These are phyloP conservation scores for Kwoniella shivajii DNA, from an alignment of 1,284 basidiomycete genomes.

Conservation along the genomic window DNA sequence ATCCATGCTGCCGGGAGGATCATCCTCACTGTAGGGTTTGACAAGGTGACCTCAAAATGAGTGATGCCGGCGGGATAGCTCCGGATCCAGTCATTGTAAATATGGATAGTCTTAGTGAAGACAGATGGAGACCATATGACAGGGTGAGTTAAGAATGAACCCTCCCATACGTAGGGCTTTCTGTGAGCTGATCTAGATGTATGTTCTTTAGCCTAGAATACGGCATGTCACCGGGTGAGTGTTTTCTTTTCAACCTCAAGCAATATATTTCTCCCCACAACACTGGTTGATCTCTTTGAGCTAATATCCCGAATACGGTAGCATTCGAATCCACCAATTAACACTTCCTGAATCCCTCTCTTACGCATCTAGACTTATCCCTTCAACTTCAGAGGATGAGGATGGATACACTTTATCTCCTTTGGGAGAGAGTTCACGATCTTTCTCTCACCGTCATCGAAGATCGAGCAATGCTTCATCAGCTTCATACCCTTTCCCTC, in stretches of 20 bases:
- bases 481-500: slow-evolving; percentile 5
- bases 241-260: too few species aligned
- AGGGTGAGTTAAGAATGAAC: not conserved
- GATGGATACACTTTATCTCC: slow-evolving; percentile 10
- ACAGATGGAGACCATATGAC: slow-evolving; percentile 12
- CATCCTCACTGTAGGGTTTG: not conserved
- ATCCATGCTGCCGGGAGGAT: not conserved
- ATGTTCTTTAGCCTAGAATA: slow-evolving; percentile 34
- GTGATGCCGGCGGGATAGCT: not conserved
- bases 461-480: not conserved
- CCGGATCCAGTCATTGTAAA: not conserved
- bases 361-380: slow-evolving; percentile 22
- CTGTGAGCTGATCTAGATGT: not conserved
- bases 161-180: too few species aligned
- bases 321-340: slow-evolving; percentile 48
- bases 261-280: not conserved
- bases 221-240: slow-evolving; percentile 44
- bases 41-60: not conserved
- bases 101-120: not conserved
- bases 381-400: not conserved
- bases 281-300: not conserved
- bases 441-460: not conserved
- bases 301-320: slow-evolving; percentile 14
- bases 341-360: slow-evolving; percentile 34
- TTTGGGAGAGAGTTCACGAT: slow-evolving; percentile 9